phyloP scores from a whole-genome alignment of 345 rosid species.

The Gossypium rotundifolium region DNA sequence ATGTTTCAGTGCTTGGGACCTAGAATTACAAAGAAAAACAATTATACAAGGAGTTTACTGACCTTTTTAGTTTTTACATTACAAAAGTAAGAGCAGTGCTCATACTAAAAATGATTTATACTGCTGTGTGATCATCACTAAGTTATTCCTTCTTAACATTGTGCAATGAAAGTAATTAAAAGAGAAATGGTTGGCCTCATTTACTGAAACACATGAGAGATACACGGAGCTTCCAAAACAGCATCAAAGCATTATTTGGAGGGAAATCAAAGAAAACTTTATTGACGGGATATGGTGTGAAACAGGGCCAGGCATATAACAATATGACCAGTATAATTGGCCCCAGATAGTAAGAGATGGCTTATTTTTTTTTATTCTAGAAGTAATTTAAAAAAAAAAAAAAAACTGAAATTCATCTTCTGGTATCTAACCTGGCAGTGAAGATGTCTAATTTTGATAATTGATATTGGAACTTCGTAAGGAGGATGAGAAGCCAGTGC shows the following conservation, averaged over 20 bases:
- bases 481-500: conserved; percentile 85
- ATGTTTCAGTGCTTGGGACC: conserved; percentile 62
- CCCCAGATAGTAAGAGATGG: background rate
- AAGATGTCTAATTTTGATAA: conserved; percentile 72
- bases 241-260: background rate
- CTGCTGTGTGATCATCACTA: conserved; percentile 3
- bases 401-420: background rate
- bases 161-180: background rate
- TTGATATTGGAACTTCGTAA: conserved; percentile 74
- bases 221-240: background rate
- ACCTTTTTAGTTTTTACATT: background rate
- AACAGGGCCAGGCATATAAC: background rate
- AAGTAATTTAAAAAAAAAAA: background rate
- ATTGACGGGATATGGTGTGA: background rate
- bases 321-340: background rate
- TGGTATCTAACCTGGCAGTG: conserved; percentile 61
- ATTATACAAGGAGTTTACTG: conserved; percentile 2
- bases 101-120: background rate
- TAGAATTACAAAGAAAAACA: conserved; percentile 25
- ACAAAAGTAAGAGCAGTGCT: background rate
- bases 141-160: background rate
- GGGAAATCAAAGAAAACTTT: background rate
- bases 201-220: background rate
- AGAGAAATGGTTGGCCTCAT: background rate
- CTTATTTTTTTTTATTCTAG: background rate